Evolutionary conservation across 129 eudicot genomes (phyloP), one percentile per base, ranked within the genome.

Genomic region (Ambrosia artemisiifolia): DNA sequence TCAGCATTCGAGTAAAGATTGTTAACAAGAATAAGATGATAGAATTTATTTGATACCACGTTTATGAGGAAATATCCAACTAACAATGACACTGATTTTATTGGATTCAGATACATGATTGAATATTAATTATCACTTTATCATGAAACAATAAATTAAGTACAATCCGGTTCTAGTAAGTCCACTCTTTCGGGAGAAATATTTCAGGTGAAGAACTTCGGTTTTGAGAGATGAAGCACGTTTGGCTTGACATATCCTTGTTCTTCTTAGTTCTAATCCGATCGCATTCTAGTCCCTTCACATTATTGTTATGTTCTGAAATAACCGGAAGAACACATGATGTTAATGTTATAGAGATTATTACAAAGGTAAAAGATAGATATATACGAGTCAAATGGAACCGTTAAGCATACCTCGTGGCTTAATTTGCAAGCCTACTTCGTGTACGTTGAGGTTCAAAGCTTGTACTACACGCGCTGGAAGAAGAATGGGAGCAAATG

Each of bases 141-240:
- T 18, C 48, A 36, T 17, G 11, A 73, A 11, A 55, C 28, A 24
- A 24, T 24, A 24, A 38, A 79, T 49, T 60, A 60, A 53, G 46
- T 49, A 74, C 83, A 74, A 47, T 73, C 19, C 40, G 54, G 33
- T 64, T 69, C 76, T 84, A 84, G 61, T 88, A 90, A 67, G 88
- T 88, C 97, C 97, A 91, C 69, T 91, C 97, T 69, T 91, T 81
- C 0, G 97, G 97, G 35, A 91, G 95, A 81, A 79, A 85, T 77
- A 88, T 88, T 44, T 85, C 95, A 0, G 91, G 95, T 13, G 95
- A 85, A 66, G 76, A 73, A 70, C 63, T 78, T 63, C 73, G 79
- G 75, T 63, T 78, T 74, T 86, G 83, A 34, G 85, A 70, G 61
- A 73, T 49, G 33, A 77, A 75, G 67, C 85, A 69, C 8, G 64